Evolutionary conservation across 2,329 filamentous ascomycete species (phyloP), one percentile per base, ranked within the genome.

Genomic region (Cryphonectria japonica): DNA sequence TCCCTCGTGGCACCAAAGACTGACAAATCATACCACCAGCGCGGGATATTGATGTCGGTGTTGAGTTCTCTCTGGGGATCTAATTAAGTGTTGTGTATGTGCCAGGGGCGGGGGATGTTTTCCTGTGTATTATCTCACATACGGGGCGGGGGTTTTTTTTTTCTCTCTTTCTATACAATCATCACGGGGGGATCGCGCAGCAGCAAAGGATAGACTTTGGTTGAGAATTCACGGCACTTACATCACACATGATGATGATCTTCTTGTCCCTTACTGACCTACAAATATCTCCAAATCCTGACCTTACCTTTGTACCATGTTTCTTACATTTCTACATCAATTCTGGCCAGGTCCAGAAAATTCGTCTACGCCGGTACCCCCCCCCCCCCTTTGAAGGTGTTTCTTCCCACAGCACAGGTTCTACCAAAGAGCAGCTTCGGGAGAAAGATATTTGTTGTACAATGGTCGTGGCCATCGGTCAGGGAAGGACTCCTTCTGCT

Each of bases 1-100:
- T 39, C 62, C 29, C 69, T 76, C 59, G 52, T 37, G 64, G 34
- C 50, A 37, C 19, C 19, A 4, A 19, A 13, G 62, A 26, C 71
- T 73, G 64, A 73, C 50, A 50, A 13, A 62, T 7, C 34, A n/a
- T 50, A 50, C 29, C 39, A 61, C 60, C 77, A 93, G 93, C 96
- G 78, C 93, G 95, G 78, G 95, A 98, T 78, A 98, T 98, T 79
- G 96, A 98, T 79, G 95, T 98, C 76, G 95, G 95, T 78, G 95
- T 98, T 78, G 93, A 97, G 85, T 97, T 97, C 85, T 93, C 91
- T 77, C 88, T 97, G 80, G 95, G 94, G 85, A 98, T 98, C 86
- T 98, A 93, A 85, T 78, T 72, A 16, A 22, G 13, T 16, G 1
- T 16, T 13, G 1, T 50, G 46, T 22, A 32, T 50, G 34, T 9